A percentile compares a stretch with the other conserved stretches of the same genome.
Conservation (phyloP, 371 early-diverging fungal species). For the Apophysomyces trapeziformis region DNA sequence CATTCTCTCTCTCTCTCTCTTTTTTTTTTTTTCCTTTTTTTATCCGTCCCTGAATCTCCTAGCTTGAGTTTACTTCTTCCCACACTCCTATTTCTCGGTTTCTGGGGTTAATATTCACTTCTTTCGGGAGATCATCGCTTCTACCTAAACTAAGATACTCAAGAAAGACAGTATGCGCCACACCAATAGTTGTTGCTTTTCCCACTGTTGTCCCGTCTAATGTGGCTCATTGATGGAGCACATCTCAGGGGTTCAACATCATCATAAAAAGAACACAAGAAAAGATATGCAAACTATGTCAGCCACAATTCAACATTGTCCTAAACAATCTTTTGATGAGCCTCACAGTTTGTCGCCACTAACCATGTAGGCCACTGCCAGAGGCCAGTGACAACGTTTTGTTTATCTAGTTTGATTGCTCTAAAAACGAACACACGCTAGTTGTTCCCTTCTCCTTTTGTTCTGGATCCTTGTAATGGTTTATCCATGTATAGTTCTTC, state of each 20-base stretch:
- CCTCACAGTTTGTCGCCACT: background rate
- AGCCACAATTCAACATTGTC: background rate
- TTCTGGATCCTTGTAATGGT: background rate
- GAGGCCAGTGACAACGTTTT: background rate
- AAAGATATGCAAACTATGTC: background rate
- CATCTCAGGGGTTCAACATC: background rate
- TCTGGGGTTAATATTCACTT: background rate
- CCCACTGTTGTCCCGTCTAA: background rate
- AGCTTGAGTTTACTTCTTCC: background rate
- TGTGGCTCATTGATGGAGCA: background rate
- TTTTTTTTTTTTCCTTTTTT: background rate
- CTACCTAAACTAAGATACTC: background rate
- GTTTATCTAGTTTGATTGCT: background rate
- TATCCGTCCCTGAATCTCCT: constrained; percentile 1
- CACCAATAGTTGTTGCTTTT: background rate
- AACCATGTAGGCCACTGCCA: background rate
- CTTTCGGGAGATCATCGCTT: background rate
- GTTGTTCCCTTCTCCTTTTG: background rate
- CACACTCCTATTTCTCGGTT: background rate
- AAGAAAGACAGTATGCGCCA: background rate
- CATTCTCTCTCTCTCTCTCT: no score
- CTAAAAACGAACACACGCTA: background rate
- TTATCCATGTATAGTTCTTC: background rate
- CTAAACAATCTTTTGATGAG: background rate
- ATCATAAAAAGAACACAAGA: background rate